A percentile compares a stretch with the other conserved stretches of the same genome.
These are phyloP conservation scores for Parachlorella kessleri DNA, from an alignment of 139 green algal genomes.

Conservation along the genomic window DNA sequence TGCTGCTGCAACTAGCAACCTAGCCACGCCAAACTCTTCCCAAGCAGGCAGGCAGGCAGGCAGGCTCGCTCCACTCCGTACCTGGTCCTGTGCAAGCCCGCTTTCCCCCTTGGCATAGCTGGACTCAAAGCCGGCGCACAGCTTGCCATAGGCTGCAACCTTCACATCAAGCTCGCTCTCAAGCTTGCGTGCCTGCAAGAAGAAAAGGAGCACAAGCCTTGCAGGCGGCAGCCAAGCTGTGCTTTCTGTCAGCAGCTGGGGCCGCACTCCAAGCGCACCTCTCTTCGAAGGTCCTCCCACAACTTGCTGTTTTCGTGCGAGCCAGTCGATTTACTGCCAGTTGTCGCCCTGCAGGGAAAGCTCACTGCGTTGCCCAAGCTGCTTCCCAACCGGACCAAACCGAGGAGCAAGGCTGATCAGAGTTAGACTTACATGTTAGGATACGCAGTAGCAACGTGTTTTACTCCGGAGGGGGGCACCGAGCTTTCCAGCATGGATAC, in stretches of 20 bases:
- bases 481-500: no score
- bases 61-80: no score
- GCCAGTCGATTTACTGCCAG: background rate
- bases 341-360: no score
- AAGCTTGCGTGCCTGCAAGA: slow-evolving; percentile 80
- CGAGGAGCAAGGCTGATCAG: no score
- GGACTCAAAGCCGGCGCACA: slow-evolving; percentile 78
- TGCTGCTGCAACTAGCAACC: no score
- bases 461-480: no score
- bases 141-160: slow-evolving; percentile 85
- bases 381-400: no score
- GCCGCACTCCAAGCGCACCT: slow-evolving; percentile 28
- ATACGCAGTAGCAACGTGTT: no score
- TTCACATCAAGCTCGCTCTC: slow-evolving; percentile 94
- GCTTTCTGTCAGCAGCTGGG: background rate
- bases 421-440: no score
- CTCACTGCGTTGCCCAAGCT: no score
- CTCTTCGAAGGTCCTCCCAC: slow-evolving; percentile 45
- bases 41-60: no score
- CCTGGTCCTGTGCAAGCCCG: slow-evolving; percentile 54
- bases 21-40: no score
- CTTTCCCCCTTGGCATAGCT: slow-evolving; percentile 49
- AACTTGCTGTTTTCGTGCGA: slow-evolving; percentile 10
- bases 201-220: background rate
- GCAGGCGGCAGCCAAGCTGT: background rate